Evolutionary conservation across 1,139 yeast species (phyloP), one percentile per base, ranked within the genome.

Genomic region (Wickerhamiella pararugosa): DNA sequence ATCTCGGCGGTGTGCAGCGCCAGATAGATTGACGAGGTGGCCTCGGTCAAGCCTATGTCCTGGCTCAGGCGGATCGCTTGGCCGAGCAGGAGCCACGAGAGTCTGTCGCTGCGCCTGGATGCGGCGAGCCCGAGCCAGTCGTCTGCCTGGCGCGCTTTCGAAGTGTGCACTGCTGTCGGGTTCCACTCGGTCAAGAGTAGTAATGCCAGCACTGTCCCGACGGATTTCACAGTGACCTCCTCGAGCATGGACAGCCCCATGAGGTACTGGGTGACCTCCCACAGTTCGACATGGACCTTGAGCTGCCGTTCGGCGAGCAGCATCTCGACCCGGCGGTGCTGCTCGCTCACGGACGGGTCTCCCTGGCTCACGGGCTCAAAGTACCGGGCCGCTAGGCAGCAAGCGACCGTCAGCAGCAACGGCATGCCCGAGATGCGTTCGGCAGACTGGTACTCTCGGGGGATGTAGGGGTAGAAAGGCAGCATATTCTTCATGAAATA

Each of bases 61-160:
- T 84, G 94, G 2, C 94, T 93, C 37, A 87, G 62, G 43, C 96
- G 66, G 3, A 83, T 81, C 0, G 93, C 87, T 2, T 82, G 75
- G 4, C 96, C 96, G 43, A 83, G 78, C 48, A 84, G 69, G 90
- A 84, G 80, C 90, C 94, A 86, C 0, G 94, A 80, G 90, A 84
- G 80, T 38, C 94, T 69, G 56, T 83, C 87, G 52, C 90, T 77
- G 53, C 95, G 66, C 51, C 92, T 67, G 71, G 86, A 76, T 1
- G 94, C 94, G 28, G 86, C 84, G 37, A 82, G 63, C 0, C 94
- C 94, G 0, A 84, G 79, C 37, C 73, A 62, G 37, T 71, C 71
- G 26, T 71, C 9, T 50, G 49, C 40, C 49, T 36, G 38, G 49
- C 63, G 26, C 21, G 7, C 65, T 71, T 2, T 72, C 72, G 37